Conservation (phyloP, 2,329 filamentous ascomycete species). For the Beauveria varroae region DNA sequence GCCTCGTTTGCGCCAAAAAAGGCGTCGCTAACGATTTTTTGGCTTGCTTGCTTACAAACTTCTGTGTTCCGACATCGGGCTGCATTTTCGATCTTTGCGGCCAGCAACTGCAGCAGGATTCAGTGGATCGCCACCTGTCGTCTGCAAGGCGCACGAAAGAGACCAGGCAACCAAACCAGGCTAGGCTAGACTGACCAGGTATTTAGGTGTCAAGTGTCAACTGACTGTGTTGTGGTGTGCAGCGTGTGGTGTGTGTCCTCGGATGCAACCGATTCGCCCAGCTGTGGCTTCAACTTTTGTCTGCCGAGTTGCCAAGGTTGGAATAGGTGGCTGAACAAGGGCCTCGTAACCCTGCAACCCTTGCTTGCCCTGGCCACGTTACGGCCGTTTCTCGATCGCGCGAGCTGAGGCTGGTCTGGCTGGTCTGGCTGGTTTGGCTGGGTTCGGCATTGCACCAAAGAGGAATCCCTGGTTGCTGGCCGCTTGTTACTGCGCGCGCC, state of each 20-base stretch:
- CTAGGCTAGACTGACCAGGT: neutral
- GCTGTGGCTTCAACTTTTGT: neutral
- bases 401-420: neutral
- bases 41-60: neutral
- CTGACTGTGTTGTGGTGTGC: neutral
- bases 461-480: neutral
- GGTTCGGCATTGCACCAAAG: neutral
- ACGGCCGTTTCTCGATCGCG: slow-evolving; percentile 1
- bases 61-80: slow-evolving; percentile 1
- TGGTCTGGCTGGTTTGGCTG: too few species aligned
- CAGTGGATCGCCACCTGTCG: neutral
- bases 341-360: neutral
- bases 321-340: neutral
- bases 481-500: neutral
- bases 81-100: neutral
- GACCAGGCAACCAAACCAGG: neutral
- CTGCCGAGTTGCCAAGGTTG: too few species aligned
- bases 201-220: neutral
- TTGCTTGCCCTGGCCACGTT: neutral
- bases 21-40: too few species aligned
- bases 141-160: neutral
- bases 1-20: neutral
- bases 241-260: neutral
- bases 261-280: slow-evolving; percentile 1
- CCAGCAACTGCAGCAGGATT: too few species aligned